Conservation (phyloP, 1,139 yeast genomes). For the Debaryomycetaceae sp. region DNA sequence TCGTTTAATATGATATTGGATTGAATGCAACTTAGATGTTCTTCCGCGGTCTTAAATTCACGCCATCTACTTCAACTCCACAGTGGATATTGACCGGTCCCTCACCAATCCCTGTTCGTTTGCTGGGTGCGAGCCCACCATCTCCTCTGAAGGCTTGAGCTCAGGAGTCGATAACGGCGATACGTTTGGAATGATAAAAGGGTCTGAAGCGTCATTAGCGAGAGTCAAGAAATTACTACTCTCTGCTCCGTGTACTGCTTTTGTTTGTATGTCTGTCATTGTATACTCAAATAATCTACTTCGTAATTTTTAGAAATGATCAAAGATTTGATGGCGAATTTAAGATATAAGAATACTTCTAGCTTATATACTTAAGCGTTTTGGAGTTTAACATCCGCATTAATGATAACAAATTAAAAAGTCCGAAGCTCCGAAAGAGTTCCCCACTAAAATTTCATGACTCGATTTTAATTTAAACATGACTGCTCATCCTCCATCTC, state of each 20-base stretch:
- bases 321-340: too few relatives aligned
- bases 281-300: too few relatives aligned
- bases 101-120: constrained; percentile 10
- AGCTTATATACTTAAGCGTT: too few relatives aligned
- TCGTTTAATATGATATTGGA: neutral
- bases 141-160: constrained; percentile 10
- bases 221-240: constrained; percentile 40
- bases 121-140: neutral
- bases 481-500: neutral
- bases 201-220: constrained; percentile 54
- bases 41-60: neutral
- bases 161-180: constrained; percentile 54
- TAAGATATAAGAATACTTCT: too few relatives aligned
- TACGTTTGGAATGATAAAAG: constrained; percentile 61
- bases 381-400: neutral
- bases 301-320: too few relatives aligned
- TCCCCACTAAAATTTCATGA: neutral
- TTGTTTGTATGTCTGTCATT: neutral
- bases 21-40: neutral
- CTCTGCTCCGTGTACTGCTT: neutral
- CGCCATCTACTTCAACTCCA: constrained; percentile 19
- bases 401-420: neutral
- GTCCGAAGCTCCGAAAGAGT: neutral
- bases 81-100: constrained; percentile 24
- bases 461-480: neutral